Evolutionary conservation across 352 stramenopile species (phyloP), one percentile per base, ranked within the genome.

Genomic region (Aphanomyces stellatus): DNA sequence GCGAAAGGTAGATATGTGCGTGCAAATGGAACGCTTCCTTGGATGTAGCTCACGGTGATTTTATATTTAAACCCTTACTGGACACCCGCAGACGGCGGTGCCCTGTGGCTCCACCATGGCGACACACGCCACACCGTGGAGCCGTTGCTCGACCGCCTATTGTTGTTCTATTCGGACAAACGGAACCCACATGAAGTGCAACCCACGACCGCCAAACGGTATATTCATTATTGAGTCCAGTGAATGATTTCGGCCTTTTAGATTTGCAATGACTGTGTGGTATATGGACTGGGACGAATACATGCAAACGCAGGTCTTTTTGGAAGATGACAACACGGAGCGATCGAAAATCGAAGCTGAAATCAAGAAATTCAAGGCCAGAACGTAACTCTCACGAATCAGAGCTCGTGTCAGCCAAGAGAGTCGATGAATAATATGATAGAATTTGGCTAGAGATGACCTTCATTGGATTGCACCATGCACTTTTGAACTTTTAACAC

Each of bases 211-310:
- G 42, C 6, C 3, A 72, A 69, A 53, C 46, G 60, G 40, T 57
- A 37, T 15, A 24, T 57, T 48, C 17, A 8, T 25, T 7, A 25
- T 35, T 35, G 24, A 51, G 31, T 19, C 28, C 59, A 57, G 49
- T 30, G 22, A 7, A 30, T 49, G 41, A 13, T 31, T 43, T 17
- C 19, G 49, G 13, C 24, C 41, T 22, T 53, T 72, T 65, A 75
- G 76, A 4, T 87, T 79, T 41, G 78, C 76, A 43, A 41, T 87
- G n/a, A 87, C 78, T 6, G 64, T 84, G n/a, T 87, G 78, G 78
- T 84, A 80, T 61, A 69, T 85, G 49, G 78, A 83, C 56, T 80
- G 81, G 65, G 75, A 83, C 60, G 78, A 83, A 60, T 82, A 80
- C 62, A 78, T 80, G 66, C 68, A 65, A 28, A 70, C 76, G 15